These are phyloP conservation scores for Heliamphora pulchella DNA, from an alignment of 179 eudicot species.

Conservation along the genomic window DNA sequence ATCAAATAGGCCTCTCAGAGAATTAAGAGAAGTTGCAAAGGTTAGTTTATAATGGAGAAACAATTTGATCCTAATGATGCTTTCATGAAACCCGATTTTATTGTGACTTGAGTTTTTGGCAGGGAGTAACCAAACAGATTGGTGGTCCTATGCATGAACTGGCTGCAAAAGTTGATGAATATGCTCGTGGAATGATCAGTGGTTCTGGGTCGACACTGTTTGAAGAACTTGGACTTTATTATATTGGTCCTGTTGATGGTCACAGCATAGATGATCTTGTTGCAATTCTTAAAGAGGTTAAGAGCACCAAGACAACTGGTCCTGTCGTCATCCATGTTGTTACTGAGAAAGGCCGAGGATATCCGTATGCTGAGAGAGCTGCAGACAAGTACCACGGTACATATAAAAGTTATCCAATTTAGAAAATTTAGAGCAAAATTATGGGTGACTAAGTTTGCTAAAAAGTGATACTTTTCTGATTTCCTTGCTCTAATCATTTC, in stretches of 20 bases:
- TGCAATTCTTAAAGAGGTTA: constrained; percentile 21
- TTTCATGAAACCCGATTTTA: background rate
- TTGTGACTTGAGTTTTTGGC: background rate
- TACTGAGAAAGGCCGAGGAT: constrained; percentile 93
- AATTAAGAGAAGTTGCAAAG: constrained; percentile 24
- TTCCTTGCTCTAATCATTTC: background rate
- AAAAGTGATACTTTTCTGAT: background rate
- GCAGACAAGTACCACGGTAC: constrained; percentile 93
- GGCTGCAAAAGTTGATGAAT: constrained; percentile 25
- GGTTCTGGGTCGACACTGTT: constrained; percentile 18
- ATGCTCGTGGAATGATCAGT: constrained; percentile 14
- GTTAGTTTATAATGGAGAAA: background rate
- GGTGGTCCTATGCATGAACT: constrained; percentile 23
- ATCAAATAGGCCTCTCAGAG: constrained; percentile 23
- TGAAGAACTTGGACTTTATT: constrained; percentile 33
- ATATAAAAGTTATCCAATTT: background rate
- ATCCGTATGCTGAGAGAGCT: constrained; percentile 88
- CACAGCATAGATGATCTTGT: constrained; percentile 28
- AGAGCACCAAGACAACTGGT: constrained; percentile 22
- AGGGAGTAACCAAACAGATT: constrained; percentile 27
- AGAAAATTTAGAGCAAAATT: background rate
- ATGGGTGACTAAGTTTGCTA: background rate
- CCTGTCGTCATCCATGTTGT: constrained; percentile 70
- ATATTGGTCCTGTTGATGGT: constrained; percentile 41
- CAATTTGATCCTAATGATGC: background rate